Conservation (phyloP, 192 early-diverging fungal species). For the Pilaira anomala region DNA sequence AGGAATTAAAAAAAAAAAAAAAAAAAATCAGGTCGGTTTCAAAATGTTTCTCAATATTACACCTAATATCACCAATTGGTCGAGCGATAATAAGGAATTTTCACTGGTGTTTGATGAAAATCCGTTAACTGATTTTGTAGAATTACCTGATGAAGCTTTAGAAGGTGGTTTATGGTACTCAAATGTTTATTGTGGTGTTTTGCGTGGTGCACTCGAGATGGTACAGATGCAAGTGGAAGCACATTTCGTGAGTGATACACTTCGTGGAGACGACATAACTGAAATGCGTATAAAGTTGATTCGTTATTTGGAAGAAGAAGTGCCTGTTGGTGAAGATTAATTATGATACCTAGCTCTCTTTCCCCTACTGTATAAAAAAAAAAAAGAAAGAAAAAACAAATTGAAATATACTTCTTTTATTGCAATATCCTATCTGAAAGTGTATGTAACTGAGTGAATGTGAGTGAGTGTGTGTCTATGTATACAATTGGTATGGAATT, state of each 20-base stretch:
- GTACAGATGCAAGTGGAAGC: constrained; percentile 90
- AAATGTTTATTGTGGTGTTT: constrained; percentile 91
- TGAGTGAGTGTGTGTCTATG: no score
- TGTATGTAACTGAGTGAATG: no score
- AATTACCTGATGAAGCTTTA: constrained; percentile 80
- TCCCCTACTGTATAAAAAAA: no score
- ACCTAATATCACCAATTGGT: constrained; percentile 80
- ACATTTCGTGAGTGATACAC: constrained; percentile 76
- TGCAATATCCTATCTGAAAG: no score
- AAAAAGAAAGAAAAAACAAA: no score
- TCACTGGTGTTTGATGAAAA: constrained; percentile 95
- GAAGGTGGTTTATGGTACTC: constrained; percentile 91
- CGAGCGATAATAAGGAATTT: constrained; percentile 82
- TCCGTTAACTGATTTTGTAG: constrained; percentile 96
- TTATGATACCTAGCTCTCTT: no score
- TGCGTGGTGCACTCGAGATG: constrained; percentile 96
- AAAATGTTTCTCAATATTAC: constrained; percentile 93
- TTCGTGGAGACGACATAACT: constrained; percentile 84
- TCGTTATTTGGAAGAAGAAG: constrained; percentile 91
- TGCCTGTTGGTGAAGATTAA: constrained; percentile 87
- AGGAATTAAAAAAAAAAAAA: background rate
- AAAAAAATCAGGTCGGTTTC: constrained; percentile 72
- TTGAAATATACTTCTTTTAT: background rate
- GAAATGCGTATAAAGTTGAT: constrained; percentile 92
- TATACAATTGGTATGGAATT: constrained; percentile 9